Conservation (phyloP, 805 yeast species). For the Suhomyces prunicola region DNA sequence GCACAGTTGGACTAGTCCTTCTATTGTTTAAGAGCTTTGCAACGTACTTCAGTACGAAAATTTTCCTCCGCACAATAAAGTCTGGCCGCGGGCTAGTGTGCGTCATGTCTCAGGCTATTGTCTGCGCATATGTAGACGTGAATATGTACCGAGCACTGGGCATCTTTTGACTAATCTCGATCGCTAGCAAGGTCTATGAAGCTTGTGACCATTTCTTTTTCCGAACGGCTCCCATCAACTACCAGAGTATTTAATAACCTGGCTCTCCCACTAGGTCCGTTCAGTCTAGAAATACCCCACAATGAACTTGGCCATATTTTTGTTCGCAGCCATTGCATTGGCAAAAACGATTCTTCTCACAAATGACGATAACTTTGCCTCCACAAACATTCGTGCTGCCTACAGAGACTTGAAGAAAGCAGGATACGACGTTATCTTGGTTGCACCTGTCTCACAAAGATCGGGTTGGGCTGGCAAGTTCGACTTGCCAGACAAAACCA, state of each 20-base stretch:
- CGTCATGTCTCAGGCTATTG: background rate
- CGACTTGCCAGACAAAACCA: conserved; percentile 36
- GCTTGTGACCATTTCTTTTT: background rate
- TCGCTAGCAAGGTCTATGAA: background rate
- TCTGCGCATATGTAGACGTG: background rate
- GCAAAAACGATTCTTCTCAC: conserved; percentile 45
- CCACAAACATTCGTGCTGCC: conserved; percentile 55
- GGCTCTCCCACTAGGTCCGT: background rate
- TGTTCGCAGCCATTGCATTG: background rate
- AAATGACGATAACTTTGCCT: conserved; percentile 57
- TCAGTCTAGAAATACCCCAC: background rate
- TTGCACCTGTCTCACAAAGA: conserved; percentile 50
- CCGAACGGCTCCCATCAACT: background rate
- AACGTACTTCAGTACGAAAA: background rate
- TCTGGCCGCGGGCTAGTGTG: background rate
- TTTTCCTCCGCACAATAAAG: background rate
- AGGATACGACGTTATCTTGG: conserved; percentile 46
- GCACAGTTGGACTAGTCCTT: background rate
- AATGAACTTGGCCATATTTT: conserved; percentile 2
- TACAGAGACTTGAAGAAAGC: conserved; percentile 46
- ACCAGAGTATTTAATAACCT: background rate
- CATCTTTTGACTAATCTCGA: background rate
- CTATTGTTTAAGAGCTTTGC: background rate
- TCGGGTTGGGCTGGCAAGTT: conserved; percentile 57
- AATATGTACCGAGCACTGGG: background rate